These are phyloP conservation scores for Neurospora sp. DNA, from an alignment of 2,329 filamentous ascomycete species.

Conservation along the genomic window DNA sequence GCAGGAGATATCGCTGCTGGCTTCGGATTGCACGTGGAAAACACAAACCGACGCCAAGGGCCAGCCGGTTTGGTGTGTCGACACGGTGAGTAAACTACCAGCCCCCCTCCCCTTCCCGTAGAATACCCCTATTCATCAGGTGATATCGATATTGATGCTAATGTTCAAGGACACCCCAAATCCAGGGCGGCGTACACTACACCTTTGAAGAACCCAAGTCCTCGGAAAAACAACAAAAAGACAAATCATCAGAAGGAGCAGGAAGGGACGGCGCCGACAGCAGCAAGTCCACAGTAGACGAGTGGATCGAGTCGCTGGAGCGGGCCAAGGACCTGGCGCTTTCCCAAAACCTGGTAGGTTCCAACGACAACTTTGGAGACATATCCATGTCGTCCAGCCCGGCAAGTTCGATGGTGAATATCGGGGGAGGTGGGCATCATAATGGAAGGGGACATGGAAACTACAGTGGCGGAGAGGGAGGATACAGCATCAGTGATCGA, in stretches of 20 bases:
- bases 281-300: conserved; percentile 62
- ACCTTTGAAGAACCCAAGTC: conserved; percentile 90
- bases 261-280: conserved; percentile 30
- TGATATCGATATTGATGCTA: background rate
- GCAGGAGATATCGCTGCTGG: conserved; percentile 76
- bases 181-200: conserved; percentile 75
- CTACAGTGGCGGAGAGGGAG: conserved; percentile 25
- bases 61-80: conserved; percentile 77
- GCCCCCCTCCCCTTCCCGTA: background rate
- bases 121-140: background rate
- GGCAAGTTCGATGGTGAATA: conserved; percentile 48
- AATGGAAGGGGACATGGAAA: background rate
- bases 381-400: conserved; percentile 66
- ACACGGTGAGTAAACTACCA: conserved; percentile 61
- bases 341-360: conserved; percentile 57
- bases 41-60: conserved; percentile 80
- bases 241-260: background rate
- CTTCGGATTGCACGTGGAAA: conserved; percentile 66
- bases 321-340: conserved; percentile 76
- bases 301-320: conserved; percentile 87
- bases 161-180: background rate
- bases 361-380: conserved; percentile 58
- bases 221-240: conserved; percentile 39
- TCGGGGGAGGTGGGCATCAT: background rate
- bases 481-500: conserved; percentile 33